Conservation (phyloP, 176 grass and related monocot species). For the Tillandsia fasciculata region DNA sequence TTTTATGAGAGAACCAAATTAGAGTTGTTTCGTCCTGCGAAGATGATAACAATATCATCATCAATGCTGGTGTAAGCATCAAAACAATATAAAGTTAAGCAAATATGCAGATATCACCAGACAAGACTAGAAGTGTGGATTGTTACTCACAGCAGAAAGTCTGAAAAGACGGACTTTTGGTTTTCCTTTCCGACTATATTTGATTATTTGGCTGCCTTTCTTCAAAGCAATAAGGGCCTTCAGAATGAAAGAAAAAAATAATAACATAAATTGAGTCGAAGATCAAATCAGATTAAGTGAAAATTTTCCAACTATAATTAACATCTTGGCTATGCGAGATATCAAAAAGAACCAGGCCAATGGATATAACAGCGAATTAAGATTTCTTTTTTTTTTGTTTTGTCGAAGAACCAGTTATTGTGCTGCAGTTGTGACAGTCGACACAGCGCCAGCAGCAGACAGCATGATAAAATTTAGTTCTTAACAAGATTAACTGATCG, state of each 20-base stretch:
- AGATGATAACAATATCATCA: slow-evolving; percentile 15
- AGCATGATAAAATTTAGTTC: no score
- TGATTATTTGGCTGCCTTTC: slow-evolving; percentile 39
- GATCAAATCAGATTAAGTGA: background rate
- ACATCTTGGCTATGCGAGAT: no score
- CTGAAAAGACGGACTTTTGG: slow-evolving; percentile 61
- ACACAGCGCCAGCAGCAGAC: no score
- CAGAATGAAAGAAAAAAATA: slow-evolving; percentile 11
- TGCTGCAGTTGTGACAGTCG: background rate
- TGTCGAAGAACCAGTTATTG: background rate
- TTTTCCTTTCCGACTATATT: slow-evolving; percentile 71
- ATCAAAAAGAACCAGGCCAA: background rate
- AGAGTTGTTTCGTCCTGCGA: slow-evolving; percentile 71
- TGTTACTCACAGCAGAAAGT: slow-evolving; percentile 55
- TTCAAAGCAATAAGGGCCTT: slow-evolving; percentile 40
- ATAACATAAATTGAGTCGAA: background rate
- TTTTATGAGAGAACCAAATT: slow-evolving; percentile 85
- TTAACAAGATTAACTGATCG: no score
- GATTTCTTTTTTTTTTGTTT: no score
- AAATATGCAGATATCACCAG: background rate
- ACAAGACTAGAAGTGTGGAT: background rate
- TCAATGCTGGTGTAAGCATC: background rate
- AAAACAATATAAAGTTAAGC: background rate
- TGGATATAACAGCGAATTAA: background rate
- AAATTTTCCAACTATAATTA: no score